Percentiles rank a stretch among this genome's conserved stretches.
phyloP scores from a whole-genome alignment of 148 eudicot species.

The Vaccinium macrocarpon region DNA sequence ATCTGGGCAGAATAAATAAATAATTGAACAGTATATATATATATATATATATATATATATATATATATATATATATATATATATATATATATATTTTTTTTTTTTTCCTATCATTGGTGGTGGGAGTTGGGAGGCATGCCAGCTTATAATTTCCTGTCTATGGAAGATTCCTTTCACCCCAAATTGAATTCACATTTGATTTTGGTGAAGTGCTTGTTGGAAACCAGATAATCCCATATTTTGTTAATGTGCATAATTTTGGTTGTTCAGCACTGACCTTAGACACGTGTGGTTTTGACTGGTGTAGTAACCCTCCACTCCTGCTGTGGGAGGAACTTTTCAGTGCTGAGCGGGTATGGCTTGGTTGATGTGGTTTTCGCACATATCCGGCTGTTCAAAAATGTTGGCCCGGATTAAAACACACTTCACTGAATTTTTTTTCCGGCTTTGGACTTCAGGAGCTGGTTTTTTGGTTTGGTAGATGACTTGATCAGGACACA shows the following conservation, averaged over 20 bases:
- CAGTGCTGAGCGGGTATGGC: too few relatives aligned
- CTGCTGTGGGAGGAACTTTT: neutral
- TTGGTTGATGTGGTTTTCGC: too few relatives aligned
- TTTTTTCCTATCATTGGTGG: neutral
- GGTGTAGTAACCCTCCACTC: neutral
- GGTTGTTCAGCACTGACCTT: neutral
- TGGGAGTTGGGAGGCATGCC: slow-evolving; percentile 17
- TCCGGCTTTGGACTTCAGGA: neutral
- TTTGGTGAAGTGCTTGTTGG: neutral
- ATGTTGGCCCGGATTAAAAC: too few relatives aligned
- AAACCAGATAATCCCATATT: neutral
- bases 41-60: too few relatives aligned
- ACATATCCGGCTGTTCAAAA: too few relatives aligned
- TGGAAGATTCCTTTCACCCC: neutral
- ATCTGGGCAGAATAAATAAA: neutral
- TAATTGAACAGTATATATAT: neutral
- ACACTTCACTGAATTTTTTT: too few relatives aligned
- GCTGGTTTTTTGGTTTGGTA: neutral
- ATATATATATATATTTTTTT: too few relatives aligned
- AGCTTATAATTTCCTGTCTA: slow-evolving; percentile 9
- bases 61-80: too few relatives aligned
- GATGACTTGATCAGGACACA: too few relatives aligned
- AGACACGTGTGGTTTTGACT: slow-evolving; percentile 3
- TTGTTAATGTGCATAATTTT: neutral
- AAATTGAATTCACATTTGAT: slow-evolving; percentile 4